These are phyloP conservation scores for Avena insularis DNA, from an alignment of 176 grass and related monocot genomes.

Conservation along the genomic window DNA sequence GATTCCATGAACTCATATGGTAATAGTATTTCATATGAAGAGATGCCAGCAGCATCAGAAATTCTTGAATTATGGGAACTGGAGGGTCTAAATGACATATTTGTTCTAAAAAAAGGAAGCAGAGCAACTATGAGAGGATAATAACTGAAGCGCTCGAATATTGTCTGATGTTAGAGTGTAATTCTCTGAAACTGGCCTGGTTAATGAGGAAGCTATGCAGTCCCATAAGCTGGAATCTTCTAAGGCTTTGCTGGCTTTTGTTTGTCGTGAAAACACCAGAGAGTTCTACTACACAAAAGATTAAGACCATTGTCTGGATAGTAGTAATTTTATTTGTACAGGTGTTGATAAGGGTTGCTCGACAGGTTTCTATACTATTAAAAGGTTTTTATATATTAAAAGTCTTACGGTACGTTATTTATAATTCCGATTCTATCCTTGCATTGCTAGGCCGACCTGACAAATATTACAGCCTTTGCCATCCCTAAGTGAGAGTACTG, in stretches of 20 bases:
- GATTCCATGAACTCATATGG: slow-evolving; percentile 52
- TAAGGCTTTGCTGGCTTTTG: not conserved
- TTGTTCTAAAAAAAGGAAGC: slow-evolving; percentile 24
- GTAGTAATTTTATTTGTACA: not conserved
- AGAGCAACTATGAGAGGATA: slow-evolving; percentile 4
- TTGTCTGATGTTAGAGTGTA: slow-evolving; percentile 13
- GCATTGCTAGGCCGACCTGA: too few relatives aligned
- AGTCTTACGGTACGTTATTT: too few relatives aligned
- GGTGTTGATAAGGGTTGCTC: not conserved
- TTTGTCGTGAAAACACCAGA: not conserved
- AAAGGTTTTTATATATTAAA: too few relatives aligned
- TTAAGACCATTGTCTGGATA: too few relatives aligned
- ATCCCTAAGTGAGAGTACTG: too few relatives aligned
- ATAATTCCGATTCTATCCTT: too few relatives aligned
- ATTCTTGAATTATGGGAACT: slow-evolving; percentile 68
- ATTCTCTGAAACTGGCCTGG: not conserved
- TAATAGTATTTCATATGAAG: slow-evolving; percentile 42
- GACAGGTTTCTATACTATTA: not conserved
- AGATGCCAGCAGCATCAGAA: slow-evolving; percentile 57
- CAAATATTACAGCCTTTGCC: too few relatives aligned
- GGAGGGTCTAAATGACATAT: slow-evolving; percentile 41
- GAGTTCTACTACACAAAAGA: not conserved
- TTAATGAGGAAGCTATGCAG: not conserved
- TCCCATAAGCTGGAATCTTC: not conserved
- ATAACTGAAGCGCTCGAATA: slow-evolving; percentile 21